Base-by-base conservation (phyloP, 2,329 filamentous ascomycete species). In the Ophioceras dolichostomum region DNA sequence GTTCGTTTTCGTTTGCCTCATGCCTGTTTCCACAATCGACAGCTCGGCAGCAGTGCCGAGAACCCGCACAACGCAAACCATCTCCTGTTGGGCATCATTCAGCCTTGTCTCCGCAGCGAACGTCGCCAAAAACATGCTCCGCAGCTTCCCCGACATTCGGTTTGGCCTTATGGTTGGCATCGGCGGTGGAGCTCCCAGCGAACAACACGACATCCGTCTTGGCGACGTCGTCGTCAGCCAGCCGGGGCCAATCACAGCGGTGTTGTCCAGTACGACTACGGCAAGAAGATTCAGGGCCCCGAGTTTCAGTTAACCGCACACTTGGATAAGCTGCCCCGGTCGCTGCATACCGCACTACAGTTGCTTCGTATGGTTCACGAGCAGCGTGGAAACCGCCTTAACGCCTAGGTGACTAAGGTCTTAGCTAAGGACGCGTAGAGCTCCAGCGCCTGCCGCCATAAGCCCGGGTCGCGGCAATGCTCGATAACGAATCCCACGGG, bases 91-190 rank as follows among this genome's bases (percentile, higher is more conserved):
- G n/a, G n/a, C n/a, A n/a, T n/a, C n/a, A n/a, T n/a, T n/a, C n/a
- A n/a, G n/a, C n/a, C n/a, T n/a, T n/a, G n/a, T n/a, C n/a, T 46
- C 39, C 14, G 52, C 54, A 1, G 49, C 53, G 2, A 43, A 13
- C 7, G 54, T 54, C 3, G 55, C 48, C 1, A 43, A 28, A 10
- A 38, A 52, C 22, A 52, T 60, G 47, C 22, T 52, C 1, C 43
- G 37, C 4, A 57, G 44, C 37, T 59, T 56, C 32, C 46, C 47
- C 0, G 48, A 50, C 4, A 32, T 61, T 5, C 39, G 45, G n/a
- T 39, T 58, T 7, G 49, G 49, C 2, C 32, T 59, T 4, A 47
- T 60, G 41, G 55, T 59, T 3, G 56, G 56, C 19, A 50, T 58
- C 4, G 56, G 50, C 1, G 58, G 57, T 4, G 59, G 58, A 4